Evolutionary conservation across 192 early-diverging fungal species (phyloP).

Genomic region (Backusella circina): DNA sequence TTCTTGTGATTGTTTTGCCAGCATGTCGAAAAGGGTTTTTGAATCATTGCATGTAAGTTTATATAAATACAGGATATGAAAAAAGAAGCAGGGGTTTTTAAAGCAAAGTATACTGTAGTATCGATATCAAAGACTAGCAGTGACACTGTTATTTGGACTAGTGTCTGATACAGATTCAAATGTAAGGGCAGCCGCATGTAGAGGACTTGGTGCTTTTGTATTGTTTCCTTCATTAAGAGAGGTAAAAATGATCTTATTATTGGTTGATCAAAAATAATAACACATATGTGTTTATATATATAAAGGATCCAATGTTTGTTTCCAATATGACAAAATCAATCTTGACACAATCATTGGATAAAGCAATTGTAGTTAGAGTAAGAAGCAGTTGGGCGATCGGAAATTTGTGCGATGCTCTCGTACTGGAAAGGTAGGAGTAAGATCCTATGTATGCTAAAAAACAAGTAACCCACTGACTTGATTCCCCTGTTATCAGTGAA

Average conservation of each 20-base stretch:
- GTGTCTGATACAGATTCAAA: constrained; percentile 48
- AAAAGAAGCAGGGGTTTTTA: background rate
- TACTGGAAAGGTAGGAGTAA: constrained; percentile 26
- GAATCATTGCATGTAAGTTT: constrained; percentile 37
- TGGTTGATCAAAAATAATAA: background rate
- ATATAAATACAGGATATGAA: background rate
- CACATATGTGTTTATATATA: background rate
- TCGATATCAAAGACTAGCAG: constrained; percentile 32
- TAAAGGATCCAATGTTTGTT: constrained; percentile 54
- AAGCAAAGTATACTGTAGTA: constrained; percentile 12
- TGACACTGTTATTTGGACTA: constrained; percentile 42
- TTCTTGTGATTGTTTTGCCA: constrained; percentile 48
- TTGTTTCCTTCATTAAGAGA: constrained; percentile 49
- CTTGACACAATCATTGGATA: constrained; percentile 47
- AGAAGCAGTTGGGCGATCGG: constrained; percentile 77
- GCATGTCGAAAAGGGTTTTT: constrained; percentile 38
- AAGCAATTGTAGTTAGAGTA: constrained; percentile 56
- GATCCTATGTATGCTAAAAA: background rate
- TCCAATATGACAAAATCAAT: constrained; percentile 52
- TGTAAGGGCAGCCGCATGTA: constrained; percentile 61
- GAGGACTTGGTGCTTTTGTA: constrained; percentile 64
- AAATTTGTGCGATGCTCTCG: constrained; percentile 63
- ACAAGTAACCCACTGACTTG: background rate
- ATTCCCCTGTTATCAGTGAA: constrained; percentile 4
- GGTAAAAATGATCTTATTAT: constrained; percentile 26